These are phyloP conservation scores for Pythium phragmiticola DNA, from an alignment of 352 stramenopile genomes.

Conservation along the genomic window DNA sequence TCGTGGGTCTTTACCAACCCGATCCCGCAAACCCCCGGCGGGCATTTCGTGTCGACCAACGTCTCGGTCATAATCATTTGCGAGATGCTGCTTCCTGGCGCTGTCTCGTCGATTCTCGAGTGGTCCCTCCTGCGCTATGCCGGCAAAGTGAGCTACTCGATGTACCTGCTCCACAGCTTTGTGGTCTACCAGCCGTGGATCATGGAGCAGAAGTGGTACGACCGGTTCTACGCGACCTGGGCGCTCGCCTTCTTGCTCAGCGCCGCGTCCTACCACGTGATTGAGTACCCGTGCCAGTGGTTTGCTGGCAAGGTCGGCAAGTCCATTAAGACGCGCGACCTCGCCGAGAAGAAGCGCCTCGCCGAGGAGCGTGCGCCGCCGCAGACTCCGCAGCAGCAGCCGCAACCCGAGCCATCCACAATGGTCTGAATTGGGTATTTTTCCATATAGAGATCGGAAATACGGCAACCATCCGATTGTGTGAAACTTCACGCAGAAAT, in stretches of 20 bases:
- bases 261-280: conserved; percentile 37
- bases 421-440: too few species aligned
- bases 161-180: conserved; percentile 50
- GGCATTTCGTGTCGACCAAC: conserved; percentile 26
- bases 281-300: conserved; percentile 51
- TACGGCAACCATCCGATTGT: too few species aligned
- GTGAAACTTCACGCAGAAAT: too few species aligned
- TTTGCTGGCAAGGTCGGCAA: conserved; percentile 34
- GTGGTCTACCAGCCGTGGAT: conserved; percentile 31
- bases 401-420: too few species aligned
- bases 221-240: conserved; percentile 38
- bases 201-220: conserved; percentile 29
- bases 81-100: conserved; percentile 34
- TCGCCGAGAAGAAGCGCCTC: too few species aligned
- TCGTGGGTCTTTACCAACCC: conserved; percentile 31
- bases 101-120: conserved; percentile 30
- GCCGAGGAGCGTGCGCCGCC: too few species aligned
- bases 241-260: conserved; percentile 31
- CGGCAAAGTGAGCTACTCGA: conserved; percentile 44
- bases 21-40: conserved; percentile 10
- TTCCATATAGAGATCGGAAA: too few species aligned
- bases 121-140: conserved; percentile 34
- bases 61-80: conserved; percentile 33
- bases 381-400: too few species aligned
- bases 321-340: conserved; percentile 8